Base-by-base conservation (phyloP, 208 protist genomes). In the Wallacemonas sp. region DNA sequence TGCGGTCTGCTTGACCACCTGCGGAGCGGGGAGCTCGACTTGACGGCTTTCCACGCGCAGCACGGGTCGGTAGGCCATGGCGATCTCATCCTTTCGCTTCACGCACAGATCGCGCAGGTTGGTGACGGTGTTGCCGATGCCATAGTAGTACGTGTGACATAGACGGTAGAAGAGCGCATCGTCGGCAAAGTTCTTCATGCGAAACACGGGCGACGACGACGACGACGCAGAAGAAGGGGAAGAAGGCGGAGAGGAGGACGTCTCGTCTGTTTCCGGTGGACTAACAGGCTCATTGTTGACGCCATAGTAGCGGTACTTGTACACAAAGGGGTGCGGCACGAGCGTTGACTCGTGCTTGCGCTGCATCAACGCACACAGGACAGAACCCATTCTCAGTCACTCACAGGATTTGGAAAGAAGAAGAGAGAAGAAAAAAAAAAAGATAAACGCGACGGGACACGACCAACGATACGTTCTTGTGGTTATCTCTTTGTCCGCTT, bases 401-500 rank as follows among this genome's bases (percentile, higher is more conserved):
- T n/a, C n/a, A n/a, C n/a, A n/a, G n/a, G n/a, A n/a, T n/a, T n/a
- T n/a, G n/a, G n/a, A n/a, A n/a, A n/a, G n/a, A n/a, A n/a, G n/a
- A n/a, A n/a, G n/a, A n/a, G 25, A 66, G 22, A 61, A 46, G 10
- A 42, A 72, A 57, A 63, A 28, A 64, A 57, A 80, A 52, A 62
- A 28, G 62, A 10, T 28, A 38, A 61, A 64, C 52, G 59, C 44
- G 65, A 63, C 33, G 46, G 50, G 46, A 39, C 36, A 39, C 12
- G 36, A 39, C 4, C 36, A 39, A 39, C 8, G 36, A 12, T 39
- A 12, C 36, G 36, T 39, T 39, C 8, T 16, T 12, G 8, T 39
- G 12, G 12, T 12, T 39, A n/a, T n/a, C n/a, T n/a, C n/a, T n/a
- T n/a, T n/a, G n/a, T n/a, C n/a, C n/a, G n/a, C n/a, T n/a, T n/a